Percentiles rank a stretch among this genome's conserved stretches.
These are phyloP conservation scores for Eucalyptus albens DNA, from an alignment of 345 rosid species.

Conservation along the genomic window DNA sequence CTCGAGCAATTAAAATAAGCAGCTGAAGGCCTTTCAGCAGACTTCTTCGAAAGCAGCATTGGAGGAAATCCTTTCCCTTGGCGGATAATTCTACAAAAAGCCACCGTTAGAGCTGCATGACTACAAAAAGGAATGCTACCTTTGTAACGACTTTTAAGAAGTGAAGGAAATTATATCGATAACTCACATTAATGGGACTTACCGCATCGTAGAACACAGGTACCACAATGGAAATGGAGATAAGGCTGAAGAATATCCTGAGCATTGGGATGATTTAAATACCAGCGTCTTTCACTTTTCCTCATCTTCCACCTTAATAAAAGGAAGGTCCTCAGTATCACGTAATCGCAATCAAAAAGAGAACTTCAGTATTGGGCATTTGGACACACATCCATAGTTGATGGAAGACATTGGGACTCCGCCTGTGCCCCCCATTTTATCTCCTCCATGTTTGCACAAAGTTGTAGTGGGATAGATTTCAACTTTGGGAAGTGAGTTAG, in stretches of 20 bases:
- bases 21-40: slow-evolving; percentile 79
- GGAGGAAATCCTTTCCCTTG: slow-evolving; percentile 73
- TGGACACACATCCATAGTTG: neutral
- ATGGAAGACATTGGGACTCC: neutral
- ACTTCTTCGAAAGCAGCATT: slow-evolving; percentile 67
- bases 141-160: neutral
- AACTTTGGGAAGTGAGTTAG: neutral
- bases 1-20: slow-evolving; percentile 19
- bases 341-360: neutral
- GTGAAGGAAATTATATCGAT: neutral
- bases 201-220: too few relatives aligned
- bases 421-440: neutral
- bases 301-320: neutral
- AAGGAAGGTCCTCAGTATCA: neutral
- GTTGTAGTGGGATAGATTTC: rapidly evolving
- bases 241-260: neutral
- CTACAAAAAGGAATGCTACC: neutral
- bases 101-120: neutral
- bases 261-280: neutral
- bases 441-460: neutral
- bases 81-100: slow-evolving; percentile 24
- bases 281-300: neutral
- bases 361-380: neutral
- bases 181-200: too few relatives aligned
- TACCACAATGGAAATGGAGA: neutral